Evolutionary conservation across 257 asterid species (phyloP).

Genomic region (Datura wrightii): DNA sequence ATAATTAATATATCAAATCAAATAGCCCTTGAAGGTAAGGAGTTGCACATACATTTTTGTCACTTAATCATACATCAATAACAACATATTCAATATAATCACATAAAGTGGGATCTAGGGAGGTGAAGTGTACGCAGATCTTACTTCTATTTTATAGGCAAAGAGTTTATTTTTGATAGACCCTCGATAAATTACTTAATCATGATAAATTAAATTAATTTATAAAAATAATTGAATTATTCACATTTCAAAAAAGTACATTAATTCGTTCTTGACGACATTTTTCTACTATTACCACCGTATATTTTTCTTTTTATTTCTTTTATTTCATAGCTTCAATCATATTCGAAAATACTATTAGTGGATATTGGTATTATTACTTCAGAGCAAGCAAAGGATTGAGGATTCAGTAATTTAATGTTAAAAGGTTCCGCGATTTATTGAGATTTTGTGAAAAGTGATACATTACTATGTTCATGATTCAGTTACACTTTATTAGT

Average conservation of each 20-base stretch:
- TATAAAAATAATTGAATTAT: background rate
- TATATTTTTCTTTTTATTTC: too few species aligned
- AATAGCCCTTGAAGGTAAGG: background rate
- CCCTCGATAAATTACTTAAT: background rate
- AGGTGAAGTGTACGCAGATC: too few species aligned
- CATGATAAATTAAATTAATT: background rate
- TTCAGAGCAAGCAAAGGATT: too few species aligned
- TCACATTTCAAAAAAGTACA: background rate
- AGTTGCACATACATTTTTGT: background rate
- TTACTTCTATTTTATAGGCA: too few species aligned
- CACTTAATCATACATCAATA: background rate
- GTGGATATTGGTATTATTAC: too few species aligned
- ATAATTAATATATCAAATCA: background rate
- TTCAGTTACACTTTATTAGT: background rate
- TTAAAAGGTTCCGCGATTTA: background rate
- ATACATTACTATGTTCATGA: background rate
- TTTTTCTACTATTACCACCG: background rate
- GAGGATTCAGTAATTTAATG: background rate
- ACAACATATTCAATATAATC: too few species aligned
- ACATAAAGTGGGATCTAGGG: too few species aligned
- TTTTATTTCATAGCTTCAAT: too few species aligned
- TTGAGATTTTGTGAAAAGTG: background rate
- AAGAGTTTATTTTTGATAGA: too few species aligned
- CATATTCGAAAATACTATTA: too few species aligned
- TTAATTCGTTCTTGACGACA: background rate